Conservation (phyloP, 768 basidiomycete species). For the Lentinula edodes region DNA sequence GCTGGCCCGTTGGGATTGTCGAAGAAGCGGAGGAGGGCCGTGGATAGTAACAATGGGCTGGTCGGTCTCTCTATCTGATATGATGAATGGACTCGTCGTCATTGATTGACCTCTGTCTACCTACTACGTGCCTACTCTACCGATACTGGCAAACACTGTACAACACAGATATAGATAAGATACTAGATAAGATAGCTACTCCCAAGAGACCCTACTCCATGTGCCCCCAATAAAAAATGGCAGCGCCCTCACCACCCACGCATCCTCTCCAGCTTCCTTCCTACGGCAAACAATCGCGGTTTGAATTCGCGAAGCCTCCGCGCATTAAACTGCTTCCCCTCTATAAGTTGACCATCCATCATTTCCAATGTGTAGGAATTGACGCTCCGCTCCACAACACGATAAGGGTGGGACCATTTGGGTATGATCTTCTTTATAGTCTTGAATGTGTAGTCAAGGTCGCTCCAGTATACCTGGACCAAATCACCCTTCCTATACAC, state of each 20-base stretch:
- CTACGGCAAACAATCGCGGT: slow-evolving; percentile 6
- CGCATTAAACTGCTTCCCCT: slow-evolving; percentile 11
- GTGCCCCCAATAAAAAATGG: slow-evolving; percentile 8
- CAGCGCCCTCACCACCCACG: slow-evolving; percentile 6
- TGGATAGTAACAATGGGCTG: too few species aligned
- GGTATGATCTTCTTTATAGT: slow-evolving; percentile 10
- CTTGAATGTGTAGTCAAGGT: slow-evolving; percentile 19
- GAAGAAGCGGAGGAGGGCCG: too few species aligned
- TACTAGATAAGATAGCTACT: too few species aligned
- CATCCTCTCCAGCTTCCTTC: not conserved
- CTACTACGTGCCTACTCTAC: too few species aligned
- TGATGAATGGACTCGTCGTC: too few species aligned
- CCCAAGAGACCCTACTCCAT: not conserved
- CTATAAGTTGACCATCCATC: slow-evolving; percentile 5
- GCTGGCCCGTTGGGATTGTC: too few species aligned
- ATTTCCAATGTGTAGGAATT: slow-evolving; percentile 22
- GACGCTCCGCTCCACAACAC: slow-evolving; percentile 7
- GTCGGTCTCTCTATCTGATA: too few species aligned
- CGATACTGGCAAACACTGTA: too few species aligned
- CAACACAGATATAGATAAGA: too few species aligned
- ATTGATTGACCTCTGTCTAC: too few species aligned
- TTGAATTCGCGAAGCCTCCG: slow-evolving; percentile 15
- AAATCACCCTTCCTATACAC: slow-evolving; percentile 21
- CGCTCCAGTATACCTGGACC: slow-evolving; percentile 24
- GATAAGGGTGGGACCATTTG: slow-evolving; percentile 23